phyloP scores from a whole-genome alignment of 495 filamentous ascomycete species.

The Filosporella fistucella region DNA sequence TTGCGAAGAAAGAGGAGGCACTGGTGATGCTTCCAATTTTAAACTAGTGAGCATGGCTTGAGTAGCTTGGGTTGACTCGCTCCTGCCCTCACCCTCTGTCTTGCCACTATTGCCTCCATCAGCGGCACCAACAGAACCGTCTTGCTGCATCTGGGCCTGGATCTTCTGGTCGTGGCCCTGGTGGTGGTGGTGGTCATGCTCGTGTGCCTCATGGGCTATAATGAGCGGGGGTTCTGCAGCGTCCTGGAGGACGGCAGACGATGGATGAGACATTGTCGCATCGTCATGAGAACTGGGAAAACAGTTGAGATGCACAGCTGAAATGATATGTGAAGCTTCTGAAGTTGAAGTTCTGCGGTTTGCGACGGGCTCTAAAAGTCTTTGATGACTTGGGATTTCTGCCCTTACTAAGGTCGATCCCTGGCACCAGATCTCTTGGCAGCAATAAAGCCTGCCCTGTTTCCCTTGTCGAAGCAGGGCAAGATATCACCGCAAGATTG shows the following conservation, averaged over 20 bases:
- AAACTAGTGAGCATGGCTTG: constrained; percentile 2
- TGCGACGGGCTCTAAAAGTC: no score
- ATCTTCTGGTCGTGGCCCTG: neutral
- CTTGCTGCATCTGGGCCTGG: neutral
- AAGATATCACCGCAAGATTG: no score
- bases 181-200: neutral
- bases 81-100: no score
- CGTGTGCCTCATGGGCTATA: constrained; percentile 5
- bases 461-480: no score
- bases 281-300: neutral
- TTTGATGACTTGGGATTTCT: no score
- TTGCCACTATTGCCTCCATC: no score
- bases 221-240: constrained; percentile 9
- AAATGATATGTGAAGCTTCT: no score
- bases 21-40: neutral
- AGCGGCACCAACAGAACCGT: neutral
- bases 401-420: no score
- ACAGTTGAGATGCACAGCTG: constrained; percentile 43
- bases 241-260: constrained; percentile 7
- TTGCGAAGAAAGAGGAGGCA: neutral
- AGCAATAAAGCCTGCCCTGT: no score
- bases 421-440: no score
- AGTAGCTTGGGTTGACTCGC: no score
- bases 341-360: no score
- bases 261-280: constrained; percentile 12